Evolutionary conservation across 331 rosid genomes (phyloP).

Genomic region (Ulmus americana): DNA sequence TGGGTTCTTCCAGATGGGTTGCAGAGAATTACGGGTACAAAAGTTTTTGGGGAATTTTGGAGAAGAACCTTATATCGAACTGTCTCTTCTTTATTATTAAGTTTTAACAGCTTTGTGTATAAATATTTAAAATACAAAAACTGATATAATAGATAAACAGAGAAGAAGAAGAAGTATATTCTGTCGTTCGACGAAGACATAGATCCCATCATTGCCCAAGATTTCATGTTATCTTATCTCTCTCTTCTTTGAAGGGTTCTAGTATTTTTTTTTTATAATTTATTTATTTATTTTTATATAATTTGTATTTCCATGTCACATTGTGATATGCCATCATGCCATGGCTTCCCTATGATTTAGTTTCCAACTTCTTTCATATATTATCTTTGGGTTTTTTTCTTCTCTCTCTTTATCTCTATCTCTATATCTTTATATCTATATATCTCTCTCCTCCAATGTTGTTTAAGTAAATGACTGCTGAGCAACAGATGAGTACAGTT

Average conservation of each 20-base stretch:
- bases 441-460: neutral
- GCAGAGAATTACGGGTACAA: constrained; percentile 7
- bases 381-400: constrained; percentile 10
- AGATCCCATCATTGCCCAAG: constrained; percentile 16
- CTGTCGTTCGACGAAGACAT: constrained; percentile 13
- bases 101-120: constrained; percentile 22
- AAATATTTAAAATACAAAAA: constrained; percentile 21
- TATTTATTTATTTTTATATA: neutral
- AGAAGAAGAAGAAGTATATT: constrained; percentile 11
- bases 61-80: neutral
- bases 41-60: constrained; percentile 10
- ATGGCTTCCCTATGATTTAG: constrained; percentile 7
- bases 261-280: neutral
- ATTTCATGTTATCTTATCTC: constrained; percentile 10
- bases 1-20: neutral
- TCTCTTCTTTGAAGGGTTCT: neutral
- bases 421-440: neutral
- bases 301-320: neutral
- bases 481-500: constrained; percentile 1
- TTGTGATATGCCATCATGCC: neutral
- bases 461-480: neutral
- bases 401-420: constrained; percentile 4
- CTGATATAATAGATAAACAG: constrained; percentile 13
- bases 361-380: neutral
- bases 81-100: constrained; percentile 20